These are phyloP conservation scores for Colletotrichum musicola DNA, from an alignment of 2,329 filamentous ascomycete species.

Conservation along the genomic window DNA sequence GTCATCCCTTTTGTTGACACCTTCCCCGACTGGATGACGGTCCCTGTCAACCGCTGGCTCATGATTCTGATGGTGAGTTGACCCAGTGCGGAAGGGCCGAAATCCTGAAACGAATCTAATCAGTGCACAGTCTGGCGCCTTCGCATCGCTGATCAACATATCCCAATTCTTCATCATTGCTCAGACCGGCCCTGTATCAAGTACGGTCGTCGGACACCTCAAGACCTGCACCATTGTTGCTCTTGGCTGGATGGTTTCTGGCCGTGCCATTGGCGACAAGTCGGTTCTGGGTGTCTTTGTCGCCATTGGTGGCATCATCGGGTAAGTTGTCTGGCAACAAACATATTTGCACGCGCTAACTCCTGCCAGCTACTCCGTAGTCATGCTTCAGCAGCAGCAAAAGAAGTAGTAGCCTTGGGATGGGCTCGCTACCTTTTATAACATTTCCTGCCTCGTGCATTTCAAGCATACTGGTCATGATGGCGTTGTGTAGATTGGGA, in stretches of 20 bases:
- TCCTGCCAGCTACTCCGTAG: conserved; percentile 57
- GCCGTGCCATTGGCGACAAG: conserved; percentile 67
- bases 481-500: conserved; percentile 24
- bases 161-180: conserved; percentile 74
- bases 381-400: conserved; percentile 56
- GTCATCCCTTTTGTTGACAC: conserved; percentile 75
- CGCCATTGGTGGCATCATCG: conserved; percentile 68
- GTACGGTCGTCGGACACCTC: conserved; percentile 74
- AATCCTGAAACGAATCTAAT: background rate
- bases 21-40: conserved; percentile 68
- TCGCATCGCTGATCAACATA: conserved; percentile 75
- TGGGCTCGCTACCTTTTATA: conserved; percentile 15
- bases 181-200: conserved; percentile 72
- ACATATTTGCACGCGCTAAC: conserved; percentile 13
- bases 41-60: conserved; percentile 65
- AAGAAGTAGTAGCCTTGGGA: conserved; percentile 35
- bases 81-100: conserved; percentile 62
- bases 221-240: conserved; percentile 77
- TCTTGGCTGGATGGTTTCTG: conserved; percentile 70
- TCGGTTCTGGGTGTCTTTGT: conserved; percentile 67
- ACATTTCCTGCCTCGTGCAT: conserved; percentile 2
- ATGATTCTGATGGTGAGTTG: conserved; percentile 71
- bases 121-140: conserved; percentile 65
- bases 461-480: conserved; percentile 10
- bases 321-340: conserved; percentile 54